Percentiles rank a stretch among this genome's conserved stretches.
These are phyloP conservation scores for Trichosporon coremiiforme DNA, from an alignment of 1,284 basidiomycete genomes.

Conservation along the genomic window DNA sequence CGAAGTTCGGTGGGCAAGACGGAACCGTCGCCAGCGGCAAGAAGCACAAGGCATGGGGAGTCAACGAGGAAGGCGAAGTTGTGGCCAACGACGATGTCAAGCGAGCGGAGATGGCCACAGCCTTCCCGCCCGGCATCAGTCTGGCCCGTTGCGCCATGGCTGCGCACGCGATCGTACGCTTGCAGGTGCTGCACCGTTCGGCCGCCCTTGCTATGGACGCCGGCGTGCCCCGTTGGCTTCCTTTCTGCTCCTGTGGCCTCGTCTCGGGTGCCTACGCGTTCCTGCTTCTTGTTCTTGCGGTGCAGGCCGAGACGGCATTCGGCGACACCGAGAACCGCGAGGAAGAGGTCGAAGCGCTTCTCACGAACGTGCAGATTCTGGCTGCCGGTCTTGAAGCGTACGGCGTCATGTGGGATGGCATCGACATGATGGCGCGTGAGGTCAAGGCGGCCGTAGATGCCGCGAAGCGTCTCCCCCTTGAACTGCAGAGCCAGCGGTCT, in stretches of 20 bases:
- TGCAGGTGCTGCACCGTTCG: slow-evolving; percentile 55
- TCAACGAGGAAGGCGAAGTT: slow-evolving; percentile 45
- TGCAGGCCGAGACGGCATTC: slow-evolving; percentile 52
- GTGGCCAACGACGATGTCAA: slow-evolving; percentile 24
- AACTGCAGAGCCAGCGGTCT: slow-evolving; percentile 29
- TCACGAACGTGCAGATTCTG: slow-evolving; percentile 56
- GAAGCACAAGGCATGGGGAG: slow-evolving; percentile 54
- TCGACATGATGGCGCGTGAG: slow-evolving; percentile 56
- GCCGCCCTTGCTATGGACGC: slow-evolving; percentile 54
- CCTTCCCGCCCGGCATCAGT: slow-evolving; percentile 56
- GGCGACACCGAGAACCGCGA: slow-evolving; percentile 33
- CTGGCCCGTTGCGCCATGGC: slow-evolving; percentile 55
- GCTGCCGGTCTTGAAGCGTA: slow-evolving; percentile 56
- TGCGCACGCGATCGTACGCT: slow-evolving; percentile 55
- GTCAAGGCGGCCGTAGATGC: slow-evolving; percentile 34
- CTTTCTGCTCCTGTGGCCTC: slow-evolving; percentile 57
- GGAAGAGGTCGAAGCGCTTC: slow-evolving; percentile 53
- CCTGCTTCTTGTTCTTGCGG: slow-evolving; percentile 54
- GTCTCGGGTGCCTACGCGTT: slow-evolving; percentile 55
- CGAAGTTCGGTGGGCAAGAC: neutral
- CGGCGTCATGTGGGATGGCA: slow-evolving; percentile 57
- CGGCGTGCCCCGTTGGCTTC: slow-evolving; percentile 53
- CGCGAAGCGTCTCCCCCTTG: slow-evolving; percentile 25
- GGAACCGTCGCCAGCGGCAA: slow-evolving; percentile 7
- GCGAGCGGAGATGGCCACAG: slow-evolving; percentile 22